Evolutionary conservation across 2,329 filamentous ascomycete species (phyloP).

Genomic region (Aspergillus transmontanensis): DNA sequence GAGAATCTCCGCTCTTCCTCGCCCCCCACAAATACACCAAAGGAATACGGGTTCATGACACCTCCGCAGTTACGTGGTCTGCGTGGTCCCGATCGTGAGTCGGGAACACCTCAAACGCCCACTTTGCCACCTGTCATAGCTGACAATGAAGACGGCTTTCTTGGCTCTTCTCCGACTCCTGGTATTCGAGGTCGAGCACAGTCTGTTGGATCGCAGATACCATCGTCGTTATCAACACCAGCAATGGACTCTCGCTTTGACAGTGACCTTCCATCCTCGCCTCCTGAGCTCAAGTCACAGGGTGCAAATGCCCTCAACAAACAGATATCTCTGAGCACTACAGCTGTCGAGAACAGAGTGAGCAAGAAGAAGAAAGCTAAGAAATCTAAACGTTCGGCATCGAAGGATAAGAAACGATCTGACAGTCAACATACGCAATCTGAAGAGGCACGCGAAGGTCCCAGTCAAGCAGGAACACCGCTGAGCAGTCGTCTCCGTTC

Average conservation of each 20-base stretch:
- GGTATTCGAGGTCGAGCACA: slow-evolving; percentile 39
- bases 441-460: neutral
- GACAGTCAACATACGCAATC: neutral
- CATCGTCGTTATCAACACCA: slow-evolving; percentile 39
- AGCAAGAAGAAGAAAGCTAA: slow-evolving; percentile 16
- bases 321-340: neutral
- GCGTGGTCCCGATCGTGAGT: slow-evolving; percentile 24
- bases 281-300: slow-evolving; percentile 31
- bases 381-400: slow-evolving; percentile 16
- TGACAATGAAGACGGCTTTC: slow-evolving; percentile 48
- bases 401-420: slow-evolving; percentile 7
- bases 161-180: slow-evolving; percentile 57
- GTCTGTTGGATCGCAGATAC: slow-evolving; percentile 29
- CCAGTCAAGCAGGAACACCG: slow-evolving; percentile 6
- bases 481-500: slow-evolving; percentile 29
- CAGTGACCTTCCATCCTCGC: slow-evolving; percentile 39
- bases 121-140: slow-evolving; percentile 39
- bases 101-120: slow-evolving; percentile 45
- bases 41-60: slow-evolving; percentile 30
- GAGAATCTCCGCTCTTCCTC: slow-evolving; percentile 62
- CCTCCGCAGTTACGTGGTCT: slow-evolving; percentile 32
- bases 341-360: slow-evolving; percentile 12
- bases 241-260: slow-evolving; percentile 21
- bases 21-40: slow-evolving; percentile 29
- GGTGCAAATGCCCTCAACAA: slow-evolving; percentile 25